A percentile compares a stretch with the other conserved stretches of the same genome.
These are phyloP conservation scores for Achlya hypogyna DNA, from an alignment of 352 stramenopile species.

Conservation along the genomic window DNA sequence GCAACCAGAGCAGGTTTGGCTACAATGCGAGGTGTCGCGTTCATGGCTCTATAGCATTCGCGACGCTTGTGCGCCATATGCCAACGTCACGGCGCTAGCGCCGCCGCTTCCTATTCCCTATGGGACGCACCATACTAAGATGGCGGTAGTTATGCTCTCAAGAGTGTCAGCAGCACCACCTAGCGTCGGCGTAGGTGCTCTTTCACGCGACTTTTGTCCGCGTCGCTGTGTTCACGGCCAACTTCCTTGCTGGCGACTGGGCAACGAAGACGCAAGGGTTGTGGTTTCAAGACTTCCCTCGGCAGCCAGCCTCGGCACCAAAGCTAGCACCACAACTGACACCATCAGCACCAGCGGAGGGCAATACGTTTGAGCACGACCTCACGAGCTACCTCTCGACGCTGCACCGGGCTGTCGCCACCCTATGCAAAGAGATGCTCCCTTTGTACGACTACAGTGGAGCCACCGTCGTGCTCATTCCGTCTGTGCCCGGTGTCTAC, in stretches of 20 bases:
- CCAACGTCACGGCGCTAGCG: constrained; percentile 51
- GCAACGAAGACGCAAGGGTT: constrained; percentile 77
- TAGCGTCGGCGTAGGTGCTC: constrained; percentile 26
- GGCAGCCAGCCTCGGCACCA: too few species aligned
- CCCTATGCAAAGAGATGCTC: constrained; percentile 39
- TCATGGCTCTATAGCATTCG: constrained; percentile 29
- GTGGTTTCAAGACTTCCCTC: constrained; percentile 78
- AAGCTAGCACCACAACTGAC: too few species aligned
- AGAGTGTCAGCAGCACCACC: background rate
- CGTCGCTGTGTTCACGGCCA: constrained; percentile 78
- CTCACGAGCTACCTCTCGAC: constrained; percentile 50
- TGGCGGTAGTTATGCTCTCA: constrained; percentile 32
- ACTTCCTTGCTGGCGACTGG: constrained; percentile 74
- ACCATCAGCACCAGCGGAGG: background rate
- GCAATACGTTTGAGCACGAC: constrained; percentile 41
- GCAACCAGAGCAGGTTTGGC: background rate
- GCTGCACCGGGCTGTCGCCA: constrained; percentile 33
- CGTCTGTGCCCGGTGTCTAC: constrained; percentile 61
- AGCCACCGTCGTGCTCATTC: constrained; percentile 46
- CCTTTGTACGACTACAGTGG: constrained; percentile 51
- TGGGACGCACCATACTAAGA: constrained; percentile 83
- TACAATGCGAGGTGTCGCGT: background rate
- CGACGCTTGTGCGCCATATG: constrained; percentile 43
- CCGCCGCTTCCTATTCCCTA: constrained; percentile 71
- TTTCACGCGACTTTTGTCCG: constrained; percentile 54